Evolutionary conservation across 441 rosid genomes (phyloP).

Genomic region (Gossypium davidsonii): DNA sequence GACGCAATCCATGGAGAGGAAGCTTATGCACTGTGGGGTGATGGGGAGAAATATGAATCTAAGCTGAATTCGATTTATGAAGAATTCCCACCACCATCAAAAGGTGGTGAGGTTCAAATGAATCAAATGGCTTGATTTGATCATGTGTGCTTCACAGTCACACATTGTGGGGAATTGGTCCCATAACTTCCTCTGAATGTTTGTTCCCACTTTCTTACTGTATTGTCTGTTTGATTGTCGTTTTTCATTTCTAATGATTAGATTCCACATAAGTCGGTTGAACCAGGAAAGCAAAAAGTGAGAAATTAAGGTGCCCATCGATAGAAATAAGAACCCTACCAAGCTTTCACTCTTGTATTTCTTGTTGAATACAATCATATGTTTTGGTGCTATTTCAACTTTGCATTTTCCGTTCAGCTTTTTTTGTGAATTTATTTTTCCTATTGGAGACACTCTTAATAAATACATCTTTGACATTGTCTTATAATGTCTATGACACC

Average conservation of each 20-base stretch:
- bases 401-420: neutral
- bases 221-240: neutral
- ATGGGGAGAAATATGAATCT: conserved; percentile 45
- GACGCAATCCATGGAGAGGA: conserved; percentile 50
- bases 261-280: neutral
- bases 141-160: no score
- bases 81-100: conserved; percentile 28
- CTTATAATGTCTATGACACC: neutral
- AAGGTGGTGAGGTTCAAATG: conserved; percentile 38
- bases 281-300: neutral
- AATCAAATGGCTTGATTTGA: conserved; percentile 36
- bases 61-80: conserved; percentile 26
- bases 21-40: conserved; percentile 47
- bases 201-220: neutral
- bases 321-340: conserved; percentile 3
- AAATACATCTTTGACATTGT: no score
- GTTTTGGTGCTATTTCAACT: neutral
- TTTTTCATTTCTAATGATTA: neutral
- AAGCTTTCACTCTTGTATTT: neutral
- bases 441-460: neutral
- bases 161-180: neutral
- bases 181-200: neutral
- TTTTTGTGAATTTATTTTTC: neutral
- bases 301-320: neutral
- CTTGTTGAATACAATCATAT: neutral